These are phyloP conservation scores for Ilyonectria destructans DNA, from an alignment of 2,329 filamentous ascomycete genomes.

Conservation along the genomic window DNA sequence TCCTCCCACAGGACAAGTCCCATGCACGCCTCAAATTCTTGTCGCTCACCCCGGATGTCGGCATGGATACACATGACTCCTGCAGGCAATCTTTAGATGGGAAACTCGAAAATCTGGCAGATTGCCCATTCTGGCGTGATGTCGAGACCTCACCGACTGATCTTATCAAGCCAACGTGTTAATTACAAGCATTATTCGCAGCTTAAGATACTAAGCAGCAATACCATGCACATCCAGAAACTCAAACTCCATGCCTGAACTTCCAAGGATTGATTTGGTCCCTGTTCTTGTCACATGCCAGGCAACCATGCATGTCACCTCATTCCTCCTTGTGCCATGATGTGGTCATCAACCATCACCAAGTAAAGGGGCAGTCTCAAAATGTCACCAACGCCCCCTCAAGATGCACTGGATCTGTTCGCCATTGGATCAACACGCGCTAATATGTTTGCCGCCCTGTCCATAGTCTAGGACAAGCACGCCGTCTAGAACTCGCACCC, in stretches of 20 bases:
- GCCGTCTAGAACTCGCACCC: not conserved
- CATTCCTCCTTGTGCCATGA: not conserved
- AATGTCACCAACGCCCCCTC: not conserved
- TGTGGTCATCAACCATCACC: not conserved
- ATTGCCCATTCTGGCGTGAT: constrained; percentile 1
- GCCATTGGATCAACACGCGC: not conserved
- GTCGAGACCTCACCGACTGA: not conserved
- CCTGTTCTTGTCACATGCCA: not conserved
- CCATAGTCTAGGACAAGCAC: not conserved
- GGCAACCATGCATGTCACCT: not conserved
- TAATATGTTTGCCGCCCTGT: not conserved
- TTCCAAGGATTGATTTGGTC: not conserved
- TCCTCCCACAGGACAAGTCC: not conserved
- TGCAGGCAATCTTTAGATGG: not conserved
- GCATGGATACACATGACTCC: not conserved
- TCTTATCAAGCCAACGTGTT: not conserved
- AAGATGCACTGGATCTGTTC: not conserved
- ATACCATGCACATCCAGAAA: not conserved
- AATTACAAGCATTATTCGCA: no score
- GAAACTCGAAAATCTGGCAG: not conserved
- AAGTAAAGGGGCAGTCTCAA: not conserved
- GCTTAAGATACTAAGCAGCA: not conserved
- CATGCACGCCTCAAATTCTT: constrained; percentile 2
- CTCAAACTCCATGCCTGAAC: not conserved
- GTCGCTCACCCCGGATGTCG: not conserved